Base-by-base conservation (phyloP, 345 rosid genomes). In the Streptanthus diversifolius region DNA sequence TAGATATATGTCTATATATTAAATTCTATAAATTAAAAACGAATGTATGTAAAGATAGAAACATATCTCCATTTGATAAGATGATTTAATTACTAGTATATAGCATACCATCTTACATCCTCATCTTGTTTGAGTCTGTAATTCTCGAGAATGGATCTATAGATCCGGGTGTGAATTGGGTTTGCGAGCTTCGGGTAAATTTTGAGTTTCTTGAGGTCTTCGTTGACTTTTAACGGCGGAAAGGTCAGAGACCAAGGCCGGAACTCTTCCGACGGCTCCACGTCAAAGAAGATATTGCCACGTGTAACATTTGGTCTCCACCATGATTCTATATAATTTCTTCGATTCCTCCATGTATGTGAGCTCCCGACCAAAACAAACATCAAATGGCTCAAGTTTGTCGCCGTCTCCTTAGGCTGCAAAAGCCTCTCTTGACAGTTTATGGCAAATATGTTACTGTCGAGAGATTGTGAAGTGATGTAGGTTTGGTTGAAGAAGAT, bases 271-370 rank as follows among this genome's bases (percentile, higher is more conserved):
- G 82, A 18, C 1, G 89, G 87, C 35, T 80, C 40, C 18, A 37
- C 61, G 33, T 83, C 88, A 30, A 88, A 52, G 63, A 87, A 88
- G 60, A 85, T 15, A 56, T 86, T 83, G 15, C 90, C 90, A 25
- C 88, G 77, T 15, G 91, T 83, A 7, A 44, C 41, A 35, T 87
- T 84, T 0, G 86, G 83, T 75, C 81, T 64, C 95, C 91, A 87
- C 90, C 90, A 84, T 18, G 88, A 56, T 67, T 87, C 87, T 6
- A 80, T 52, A 72, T 77, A 80, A 8, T 75, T 49, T 61, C 29
- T 84, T 44, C 78, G 85, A 8, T 37, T 33, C 19, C 63, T 60
- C 90, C 84, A 84, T 10, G 81, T 75, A 11, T 70, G 73, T 60
- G 63, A 48, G 74, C 81, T 74, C 43, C 86, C 75, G 5, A 74